These are phyloP conservation scores for Claviceps africana DNA, from an alignment of 2,329 filamentous ascomycete genomes.

Conservation along the genomic window DNA sequence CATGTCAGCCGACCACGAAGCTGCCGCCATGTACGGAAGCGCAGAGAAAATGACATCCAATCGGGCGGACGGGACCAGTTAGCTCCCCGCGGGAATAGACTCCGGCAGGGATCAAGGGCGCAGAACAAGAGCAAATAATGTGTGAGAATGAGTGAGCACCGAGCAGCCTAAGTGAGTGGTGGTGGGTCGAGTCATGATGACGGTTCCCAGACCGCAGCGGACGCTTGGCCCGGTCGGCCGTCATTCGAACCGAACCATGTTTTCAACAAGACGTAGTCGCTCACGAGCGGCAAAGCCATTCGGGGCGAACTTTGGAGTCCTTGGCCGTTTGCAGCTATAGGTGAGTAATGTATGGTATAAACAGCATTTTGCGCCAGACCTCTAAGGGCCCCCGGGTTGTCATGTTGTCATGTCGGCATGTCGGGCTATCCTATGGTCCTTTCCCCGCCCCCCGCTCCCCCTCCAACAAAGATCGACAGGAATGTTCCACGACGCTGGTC, in stretches of 20 bases:
- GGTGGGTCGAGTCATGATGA: constrained; percentile 1
- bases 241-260: neutral
- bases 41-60: neutral
- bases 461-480: neutral
- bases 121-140: neutral
- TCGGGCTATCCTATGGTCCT: neutral
- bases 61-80: neutral
- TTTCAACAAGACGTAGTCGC: neutral
- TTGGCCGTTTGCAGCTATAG: neutral
- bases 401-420: neutral
- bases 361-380: neutral
- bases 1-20: neutral
- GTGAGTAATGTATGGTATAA: neutral
- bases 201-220: constrained; percentile 3
- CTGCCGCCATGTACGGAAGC: neutral
- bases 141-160: neutral
- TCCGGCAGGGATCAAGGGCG: neutral
- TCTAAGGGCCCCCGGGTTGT: neutral
- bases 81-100: neutral
- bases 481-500: neutral
- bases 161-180: neutral
- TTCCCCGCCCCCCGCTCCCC: neutral
- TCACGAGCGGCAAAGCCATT: neutral
- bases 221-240: neutral
- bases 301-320: neutral